These are phyloP conservation scores for Jackrogersella multiformis DNA, from an alignment of 495 filamentous ascomycete species.

Conservation along the genomic window DNA sequence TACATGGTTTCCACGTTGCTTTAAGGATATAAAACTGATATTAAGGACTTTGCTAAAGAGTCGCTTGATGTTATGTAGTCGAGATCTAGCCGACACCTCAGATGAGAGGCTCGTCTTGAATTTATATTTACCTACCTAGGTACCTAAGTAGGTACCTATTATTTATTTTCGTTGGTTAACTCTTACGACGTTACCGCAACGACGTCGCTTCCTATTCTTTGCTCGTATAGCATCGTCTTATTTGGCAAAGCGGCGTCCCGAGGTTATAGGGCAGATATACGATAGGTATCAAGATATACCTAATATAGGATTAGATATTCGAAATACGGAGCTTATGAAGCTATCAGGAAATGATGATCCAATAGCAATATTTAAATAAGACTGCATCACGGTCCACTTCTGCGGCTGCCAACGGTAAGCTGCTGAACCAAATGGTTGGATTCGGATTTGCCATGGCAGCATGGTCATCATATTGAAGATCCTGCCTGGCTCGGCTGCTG, in stretches of 20 bases:
- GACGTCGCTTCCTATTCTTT: not conserved
- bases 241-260: not conserved
- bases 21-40: not conserved
- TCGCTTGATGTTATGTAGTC: not conserved
- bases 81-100: not conserved
- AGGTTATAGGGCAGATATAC: not conserved
- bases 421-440: constrained; percentile 24
- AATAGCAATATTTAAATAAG: constrained; percentile 9
- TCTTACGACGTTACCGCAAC: not conserved
- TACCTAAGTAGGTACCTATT: no score
- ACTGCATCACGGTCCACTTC: not conserved
- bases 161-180: no score
- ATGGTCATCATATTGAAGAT: constrained; percentile 20
- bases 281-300: constrained; percentile 2
- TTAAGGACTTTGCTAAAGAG: not conserved
- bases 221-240: not conserved
- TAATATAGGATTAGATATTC: constrained; percentile 8
- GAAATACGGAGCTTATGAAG: constrained; percentile 1
- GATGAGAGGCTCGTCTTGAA: not conserved
- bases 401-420: constrained; percentile 12
- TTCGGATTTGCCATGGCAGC: constrained; percentile 30
- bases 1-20: constrained; percentile 21
- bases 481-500: constrained; percentile 12
- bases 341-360: not conserved
- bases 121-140: constrained; percentile 29